Base-by-base conservation (phyloP, 208 protist genomes). In the Wallacemonas collosoma region DNA sequence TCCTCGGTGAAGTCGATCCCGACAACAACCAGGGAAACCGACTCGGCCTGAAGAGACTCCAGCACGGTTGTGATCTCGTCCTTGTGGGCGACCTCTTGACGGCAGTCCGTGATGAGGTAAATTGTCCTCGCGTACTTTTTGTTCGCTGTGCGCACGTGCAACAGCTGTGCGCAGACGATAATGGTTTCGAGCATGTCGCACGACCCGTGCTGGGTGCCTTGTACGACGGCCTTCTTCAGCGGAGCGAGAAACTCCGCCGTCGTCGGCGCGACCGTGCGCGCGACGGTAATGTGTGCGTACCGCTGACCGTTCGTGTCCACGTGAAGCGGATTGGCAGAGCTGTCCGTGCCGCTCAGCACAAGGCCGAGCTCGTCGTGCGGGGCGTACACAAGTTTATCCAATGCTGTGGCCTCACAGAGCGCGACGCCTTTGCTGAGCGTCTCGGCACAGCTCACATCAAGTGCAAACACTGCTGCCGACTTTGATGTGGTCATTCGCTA, bases 151-250 rank as follows among this genome's bases (percentile, higher is more conserved):
- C 81, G 72, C 38, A 81, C 80, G n/a, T 88, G 70, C 35, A 98
- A 72, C 47, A 98, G 41, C 11, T 95, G 77, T 38, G 81, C 80
- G 44, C 86, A 93, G 12, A 98, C 86, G 35, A 83, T 69, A 2
- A 98, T 69, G 1, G 90, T 87, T 54, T 98, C 95, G 3, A 98
- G 68, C 15, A 98, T 77, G 70, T 94, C 90, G 38, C 60, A 87
- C n/a, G 14, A 45, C 8, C 44, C 53, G 48, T 26, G 26, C 50
- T 72, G 12, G 15, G 36, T 68, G 4, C 55, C 62, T 36, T 70
- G 47, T 17, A 14, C 14, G 48, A 43, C 45, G 12, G 53, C 40
- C 4, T 50, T 41, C 60, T 67, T 51, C 26, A 83, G 51, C n/a
- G 65, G 62, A 47, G 50, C n/a, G 17, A 82, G 40, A 57, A 51